Evolutionary conservation across 345 rosid genomes (phyloP).

Genomic region (Salix suchowensis): DNA sequence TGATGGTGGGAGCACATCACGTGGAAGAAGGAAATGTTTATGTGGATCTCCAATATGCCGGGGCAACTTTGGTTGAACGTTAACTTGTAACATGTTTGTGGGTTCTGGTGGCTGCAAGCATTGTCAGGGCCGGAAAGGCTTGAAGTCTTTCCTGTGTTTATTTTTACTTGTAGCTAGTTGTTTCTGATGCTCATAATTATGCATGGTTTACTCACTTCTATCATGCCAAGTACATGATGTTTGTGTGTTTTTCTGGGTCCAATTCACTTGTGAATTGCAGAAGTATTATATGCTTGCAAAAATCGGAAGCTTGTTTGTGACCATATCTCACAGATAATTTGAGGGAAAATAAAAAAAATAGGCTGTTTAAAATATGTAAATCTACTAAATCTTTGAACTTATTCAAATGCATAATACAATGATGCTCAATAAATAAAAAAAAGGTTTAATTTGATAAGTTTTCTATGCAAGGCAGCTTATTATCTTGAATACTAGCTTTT

Average conservation of each 20-base stretch:
- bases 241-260: not conserved
- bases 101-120: constrained; percentile 1
- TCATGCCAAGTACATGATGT: not conserved
- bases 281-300: not conserved
- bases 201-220: not conserved
- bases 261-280: not conserved
- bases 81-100: not conserved
- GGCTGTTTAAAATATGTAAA: not conserved
- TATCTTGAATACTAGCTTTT: no score
- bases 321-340: not conserved
- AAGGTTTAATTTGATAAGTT: not conserved
- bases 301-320: not conserved
- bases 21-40: constrained; percentile 50
- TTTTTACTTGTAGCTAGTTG: not conserved
- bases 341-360: not conserved
- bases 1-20: constrained; percentile 12
- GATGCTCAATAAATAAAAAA: not conserved
- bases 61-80: constrained; percentile 9
- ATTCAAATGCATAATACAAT: not conserved
- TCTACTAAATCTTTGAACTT: not conserved
- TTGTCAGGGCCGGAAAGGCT: constrained; percentile 4
- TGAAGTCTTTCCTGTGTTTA: not conserved
- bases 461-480: no score
- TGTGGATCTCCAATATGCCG: constrained; percentile 59
- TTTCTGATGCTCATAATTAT: not conserved